Evolutionary conservation across 2,329 filamentous ascomycete species (phyloP).

Genomic region (Colletotrichum theobromicola): DNA sequence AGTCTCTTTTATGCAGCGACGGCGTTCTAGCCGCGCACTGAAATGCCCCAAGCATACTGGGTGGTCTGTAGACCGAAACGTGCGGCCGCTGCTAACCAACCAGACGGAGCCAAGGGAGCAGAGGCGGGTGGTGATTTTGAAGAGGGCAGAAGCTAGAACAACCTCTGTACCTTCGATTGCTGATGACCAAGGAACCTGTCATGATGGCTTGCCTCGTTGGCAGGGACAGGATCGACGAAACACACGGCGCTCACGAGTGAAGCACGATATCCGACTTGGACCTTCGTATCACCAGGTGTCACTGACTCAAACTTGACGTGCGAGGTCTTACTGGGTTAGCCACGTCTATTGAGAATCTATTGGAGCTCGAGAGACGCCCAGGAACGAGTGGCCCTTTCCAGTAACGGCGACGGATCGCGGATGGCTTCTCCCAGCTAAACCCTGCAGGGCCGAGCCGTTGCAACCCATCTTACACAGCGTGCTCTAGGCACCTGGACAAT

Average conservation of each 20-base stretch:
- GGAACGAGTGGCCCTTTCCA: background rate
- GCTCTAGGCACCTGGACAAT: background rate
- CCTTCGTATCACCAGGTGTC: background rate
- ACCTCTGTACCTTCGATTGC: background rate
- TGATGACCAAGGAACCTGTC: background rate
- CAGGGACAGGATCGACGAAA: background rate
- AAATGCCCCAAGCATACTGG: background rate
- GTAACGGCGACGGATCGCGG: background rate
- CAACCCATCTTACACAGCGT: background rate
- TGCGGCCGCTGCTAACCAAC: background rate
- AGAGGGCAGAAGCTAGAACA: background rate
- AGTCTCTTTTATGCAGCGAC: background rate
- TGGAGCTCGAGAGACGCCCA: background rate
- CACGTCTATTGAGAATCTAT: background rate
- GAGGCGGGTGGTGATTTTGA: background rate
- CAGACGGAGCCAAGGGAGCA: background rate
- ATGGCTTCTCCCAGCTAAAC: background rate
- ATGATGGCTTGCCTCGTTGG: background rate
- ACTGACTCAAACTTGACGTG: background rate
- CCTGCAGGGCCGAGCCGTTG: background rate
- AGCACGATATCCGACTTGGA: background rate
- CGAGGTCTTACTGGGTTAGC: background rate
- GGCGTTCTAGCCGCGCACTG: background rate
- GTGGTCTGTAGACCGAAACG: background rate
- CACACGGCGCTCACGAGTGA: background rate